Base-by-base conservation (phyloP, 805 yeast species). In the Wickerhamomyces silvicola region DNA sequence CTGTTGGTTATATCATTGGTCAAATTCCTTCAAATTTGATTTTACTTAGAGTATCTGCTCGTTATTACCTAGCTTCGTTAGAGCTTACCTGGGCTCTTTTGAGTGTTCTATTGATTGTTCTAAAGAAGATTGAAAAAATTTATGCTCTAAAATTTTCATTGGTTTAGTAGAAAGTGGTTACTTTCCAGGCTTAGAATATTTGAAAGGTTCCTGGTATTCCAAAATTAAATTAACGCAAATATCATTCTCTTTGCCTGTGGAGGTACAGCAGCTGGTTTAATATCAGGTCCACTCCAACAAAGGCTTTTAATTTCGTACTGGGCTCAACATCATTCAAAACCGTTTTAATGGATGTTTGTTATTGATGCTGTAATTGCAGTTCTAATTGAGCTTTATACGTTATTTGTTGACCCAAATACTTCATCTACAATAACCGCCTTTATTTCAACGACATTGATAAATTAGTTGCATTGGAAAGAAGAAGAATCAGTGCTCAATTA, bases 1-100 rank as follows among this genome's bases (percentile, higher is more conserved):
- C 73, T 1, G 64, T 64, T n/a, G 75, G 75, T 5, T 69, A 69
- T 35, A 59, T 68, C 24, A 44, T 70, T 28, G 73, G 73, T 2
- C 70, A 64, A 36, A 52, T 68, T 16, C 75, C 75, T 5, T 60
- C 71, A 1, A 61, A 61, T 23, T 42, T 54, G 32, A 45, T 68
- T 11, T 45, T 66, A 24, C 65, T 59, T 23, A 25, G 29, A 18
- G 15, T 34, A 11, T 38, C 66, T 6, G 67, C 70, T 9, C 43
- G 70, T 18, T 65, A 50, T 37, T 67, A 62, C 33, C 47, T 69
- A 24, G 70, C 68, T 4, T 50, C 54, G 3, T 42, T 66, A 28
- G 72, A 69, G 43, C 28, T 68, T 10, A 30, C 56, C n/a, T 69
- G 74, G 74, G 55, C 62, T 1, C 8, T 58, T 11, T 41, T 62